phyloP scores from a whole-genome alignment of 1,284 basidiomycete species.

The Papiliotrema laurentii region DNA sequence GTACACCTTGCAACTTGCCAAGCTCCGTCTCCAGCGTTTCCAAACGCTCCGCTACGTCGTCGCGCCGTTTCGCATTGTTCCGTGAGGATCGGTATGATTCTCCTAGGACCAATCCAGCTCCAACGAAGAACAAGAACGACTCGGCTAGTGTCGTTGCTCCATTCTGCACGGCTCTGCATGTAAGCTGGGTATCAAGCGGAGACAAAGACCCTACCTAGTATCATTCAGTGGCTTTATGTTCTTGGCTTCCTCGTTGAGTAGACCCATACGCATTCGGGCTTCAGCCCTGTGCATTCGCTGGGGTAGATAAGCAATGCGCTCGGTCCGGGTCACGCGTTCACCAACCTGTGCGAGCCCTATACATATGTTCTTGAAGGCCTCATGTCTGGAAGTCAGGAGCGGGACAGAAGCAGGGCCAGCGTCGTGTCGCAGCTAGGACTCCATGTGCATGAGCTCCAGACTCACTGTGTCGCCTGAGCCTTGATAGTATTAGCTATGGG shows the following conservation, averaged over 20 bases:
- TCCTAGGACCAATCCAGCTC: conserved; percentile 67
- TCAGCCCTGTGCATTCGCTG: conserved; percentile 69
- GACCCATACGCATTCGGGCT: conserved; percentile 67
- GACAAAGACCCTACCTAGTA: conserved; percentile 56
- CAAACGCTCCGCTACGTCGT: conserved; percentile 67
- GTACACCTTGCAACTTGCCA: conserved; percentile 37
- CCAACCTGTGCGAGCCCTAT: conserved; percentile 67
- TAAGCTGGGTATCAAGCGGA: neutral
- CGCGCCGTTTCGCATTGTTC: conserved; percentile 66
- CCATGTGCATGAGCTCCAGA: no score
- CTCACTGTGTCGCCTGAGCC: conserved; percentile 71
- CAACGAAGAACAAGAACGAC: conserved; percentile 78
- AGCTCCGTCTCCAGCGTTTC: conserved; percentile 52
- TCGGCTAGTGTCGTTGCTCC: conserved; percentile 82
- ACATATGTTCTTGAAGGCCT: conserved; percentile 68
- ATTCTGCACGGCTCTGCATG: conserved; percentile 72
- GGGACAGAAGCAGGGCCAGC: no score
- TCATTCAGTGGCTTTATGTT: conserved; percentile 78
- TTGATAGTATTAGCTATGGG: conserved; percentile 72
- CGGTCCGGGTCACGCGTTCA: neutral
- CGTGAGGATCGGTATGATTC: conserved; percentile 73
- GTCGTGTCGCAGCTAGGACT: no score
- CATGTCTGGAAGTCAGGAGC: conserved; percentile 71
- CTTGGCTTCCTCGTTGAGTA: conserved; percentile 72
- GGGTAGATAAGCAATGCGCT: neutral